A percentile compares a stretch with the other conserved stretches of the same genome.
Conservation (phyloP, 768 basidiomycete species). For the Flagelloscypha sp. region DNA sequence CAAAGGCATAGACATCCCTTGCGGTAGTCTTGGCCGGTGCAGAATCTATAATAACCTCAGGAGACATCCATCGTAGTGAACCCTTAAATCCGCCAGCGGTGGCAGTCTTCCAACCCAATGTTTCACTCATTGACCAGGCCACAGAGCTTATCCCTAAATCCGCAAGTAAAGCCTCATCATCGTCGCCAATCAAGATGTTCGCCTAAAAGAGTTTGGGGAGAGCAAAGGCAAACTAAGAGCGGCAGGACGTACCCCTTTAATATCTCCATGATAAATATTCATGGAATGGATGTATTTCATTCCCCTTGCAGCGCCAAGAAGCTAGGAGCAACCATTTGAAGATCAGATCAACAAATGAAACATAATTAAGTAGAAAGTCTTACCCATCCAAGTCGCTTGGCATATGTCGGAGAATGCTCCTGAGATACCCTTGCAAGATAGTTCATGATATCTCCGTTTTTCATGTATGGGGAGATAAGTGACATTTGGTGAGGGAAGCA, state of each 20-base stretch:
- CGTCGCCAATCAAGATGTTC: no score
- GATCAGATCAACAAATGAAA: no score
- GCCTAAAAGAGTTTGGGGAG: not conserved
- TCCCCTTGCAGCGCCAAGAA: conserved; percentile 13
- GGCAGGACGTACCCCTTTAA: conserved; percentile 13
- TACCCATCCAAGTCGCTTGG: no score
- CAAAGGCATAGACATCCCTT: conserved; percentile 12
- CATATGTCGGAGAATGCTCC: conserved; percentile 7
- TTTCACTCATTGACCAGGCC: conserved; percentile 7
- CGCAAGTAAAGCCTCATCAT: no score
- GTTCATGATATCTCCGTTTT: conserved; percentile 9
- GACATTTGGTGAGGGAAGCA: conserved; percentile 10
- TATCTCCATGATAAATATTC: conserved; percentile 12
- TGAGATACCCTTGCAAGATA: no score
- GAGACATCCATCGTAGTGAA: conserved; percentile 12
- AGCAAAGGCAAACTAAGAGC: no score
- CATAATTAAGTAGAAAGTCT: no score
- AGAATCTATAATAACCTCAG: conserved; percentile 3
- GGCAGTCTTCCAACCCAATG: conserved; percentile 1
- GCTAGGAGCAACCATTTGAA: conserved; percentile 2
- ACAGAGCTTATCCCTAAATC: conserved; percentile 12
- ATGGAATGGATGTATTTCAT: conserved; percentile 12
- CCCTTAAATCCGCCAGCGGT: conserved; percentile 10
- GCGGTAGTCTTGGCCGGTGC: conserved; percentile 2
- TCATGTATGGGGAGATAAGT: conserved; percentile 13